Evolutionary conservation across 1,284 basidiomycete genomes (phyloP), one percentile per base, ranked within the genome.

Genomic region (Irpex rosettiformis): DNA sequence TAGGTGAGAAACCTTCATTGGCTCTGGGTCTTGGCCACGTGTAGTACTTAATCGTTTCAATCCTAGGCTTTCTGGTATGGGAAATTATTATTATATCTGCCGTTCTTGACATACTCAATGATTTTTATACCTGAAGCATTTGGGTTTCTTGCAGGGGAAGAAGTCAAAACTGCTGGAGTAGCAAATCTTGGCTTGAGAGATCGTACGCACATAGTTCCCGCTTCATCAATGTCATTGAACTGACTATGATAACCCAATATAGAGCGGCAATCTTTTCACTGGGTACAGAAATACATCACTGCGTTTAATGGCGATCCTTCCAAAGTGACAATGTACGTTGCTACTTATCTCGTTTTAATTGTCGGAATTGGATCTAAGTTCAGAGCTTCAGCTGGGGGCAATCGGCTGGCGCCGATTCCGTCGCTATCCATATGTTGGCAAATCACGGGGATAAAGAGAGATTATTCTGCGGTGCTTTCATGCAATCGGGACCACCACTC

Each of bases 271-370:
- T 65, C 67, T 1, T 60, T 69, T 27, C 62, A 58, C 3, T 69
- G 67, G 67, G 72, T 89, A 0, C 81, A 87, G 61, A 77, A 83
- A 64, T 85, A 89, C 64, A 85, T 90, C 47, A 61, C 70, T 11
- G 70, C 72, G 0, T 89, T 90, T 59, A 86, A 86, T 1, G 88
- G 88, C 5, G 81, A 89, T 65, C 79, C 81, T 13, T 70, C 73
- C 2, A 78, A 78, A 65, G 83, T 85, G 3, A 83, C 80, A 1
- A 78, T 84, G 83, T 84, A 68, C 54, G 77, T 65, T 21, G 18
- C 24, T 25, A 24, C 18, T 16, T 7, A 13, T 21, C n/a, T 22
- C 49, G 16, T 60, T 43, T 1, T 21, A 27, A 30, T 6, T 25
- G 7, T 43, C 22, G 3, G 33, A 49, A 22, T 45, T 11, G 42